Conservation (phyloP, 495 filamentous ascomycete species). For the Tuber calosporum region DNA sequence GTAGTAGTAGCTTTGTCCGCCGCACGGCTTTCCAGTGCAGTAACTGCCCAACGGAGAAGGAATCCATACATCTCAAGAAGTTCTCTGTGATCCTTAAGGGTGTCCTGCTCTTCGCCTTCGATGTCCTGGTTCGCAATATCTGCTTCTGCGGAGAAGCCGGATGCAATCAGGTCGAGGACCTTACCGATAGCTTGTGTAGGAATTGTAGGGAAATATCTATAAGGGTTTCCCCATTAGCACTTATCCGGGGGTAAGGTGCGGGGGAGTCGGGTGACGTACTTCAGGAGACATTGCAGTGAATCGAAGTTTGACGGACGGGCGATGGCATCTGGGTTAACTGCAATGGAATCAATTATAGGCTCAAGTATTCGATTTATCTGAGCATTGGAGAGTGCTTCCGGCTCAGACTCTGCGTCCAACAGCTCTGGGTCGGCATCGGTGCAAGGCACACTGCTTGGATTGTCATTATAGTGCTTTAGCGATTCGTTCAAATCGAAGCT, state of each 20-base stretch:
- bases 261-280: constrained; percentile 66
- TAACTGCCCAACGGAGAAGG: constrained; percentile 87
- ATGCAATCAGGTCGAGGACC: constrained; percentile 85
- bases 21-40: constrained; percentile 85
- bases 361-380: constrained; percentile 74
- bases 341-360: constrained; percentile 86
- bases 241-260: background rate
- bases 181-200: constrained; percentile 79
- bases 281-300: constrained; percentile 88
- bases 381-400: constrained; percentile 68
- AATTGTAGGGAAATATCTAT: constrained; percentile 75
- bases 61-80: constrained; percentile 93
- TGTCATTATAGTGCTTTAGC: constrained; percentile 89
- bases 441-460: constrained; percentile 75
- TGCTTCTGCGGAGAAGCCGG: constrained; percentile 85
- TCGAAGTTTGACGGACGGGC: constrained; percentile 72
- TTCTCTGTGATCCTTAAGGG: constrained; percentile 74
- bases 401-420: constrained; percentile 84
- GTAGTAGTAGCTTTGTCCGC: constrained; percentile 73
- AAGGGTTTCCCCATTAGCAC: constrained; percentile 25
- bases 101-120: constrained; percentile 84
- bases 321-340: constrained; percentile 82
- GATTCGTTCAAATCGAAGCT: constrained; percentile 93
- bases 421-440: constrained; percentile 78
- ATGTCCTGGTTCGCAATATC: constrained; percentile 78